Conservation (phyloP, 345 rosid genomes). For the Hypericum perforatum region DNA sequence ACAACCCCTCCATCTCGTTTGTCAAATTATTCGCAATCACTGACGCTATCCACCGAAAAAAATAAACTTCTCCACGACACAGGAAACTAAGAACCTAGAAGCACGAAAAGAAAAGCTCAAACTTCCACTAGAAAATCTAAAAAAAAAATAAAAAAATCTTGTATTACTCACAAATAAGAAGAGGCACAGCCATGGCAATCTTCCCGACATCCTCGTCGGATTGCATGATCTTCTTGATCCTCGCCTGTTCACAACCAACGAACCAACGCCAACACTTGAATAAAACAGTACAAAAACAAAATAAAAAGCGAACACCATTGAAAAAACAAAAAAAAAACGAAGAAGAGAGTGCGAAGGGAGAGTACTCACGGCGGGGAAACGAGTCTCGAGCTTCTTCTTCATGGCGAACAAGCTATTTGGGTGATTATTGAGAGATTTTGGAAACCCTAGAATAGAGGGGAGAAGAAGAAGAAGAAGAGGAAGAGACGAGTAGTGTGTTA, state of each 20-base stretch:
- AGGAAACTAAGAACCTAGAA: too few relatives aligned
- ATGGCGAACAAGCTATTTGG: constrained; percentile 5
- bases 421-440: too few relatives aligned
- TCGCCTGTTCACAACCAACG: constrained; percentile 25
- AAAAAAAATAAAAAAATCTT: not conserved
- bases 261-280: not conserved
- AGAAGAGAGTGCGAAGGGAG: not conserved
- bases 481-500: too few relatives aligned
- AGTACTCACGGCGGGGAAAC: constrained; percentile 24
- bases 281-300: not conserved
- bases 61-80: too few relatives aligned
- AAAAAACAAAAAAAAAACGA: not conserved
- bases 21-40: too few relatives aligned
- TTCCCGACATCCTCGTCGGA: constrained; percentile 73
- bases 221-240: constrained; percentile 81
- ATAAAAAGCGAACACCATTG: not conserved
- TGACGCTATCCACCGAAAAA: too few relatives aligned
- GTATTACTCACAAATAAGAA: constrained; percentile 55
- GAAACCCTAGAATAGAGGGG: too few relatives aligned
- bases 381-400: constrained; percentile 43
- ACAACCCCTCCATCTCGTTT: too few relatives aligned
- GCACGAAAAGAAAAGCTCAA: too few relatives aligned
- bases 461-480: too few relatives aligned
- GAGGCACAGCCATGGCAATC: constrained; percentile 76
- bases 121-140: too few relatives aligned